Base-by-base conservation (phyloP, 179 eudicot species). In the Actinidia polygama region DNA sequence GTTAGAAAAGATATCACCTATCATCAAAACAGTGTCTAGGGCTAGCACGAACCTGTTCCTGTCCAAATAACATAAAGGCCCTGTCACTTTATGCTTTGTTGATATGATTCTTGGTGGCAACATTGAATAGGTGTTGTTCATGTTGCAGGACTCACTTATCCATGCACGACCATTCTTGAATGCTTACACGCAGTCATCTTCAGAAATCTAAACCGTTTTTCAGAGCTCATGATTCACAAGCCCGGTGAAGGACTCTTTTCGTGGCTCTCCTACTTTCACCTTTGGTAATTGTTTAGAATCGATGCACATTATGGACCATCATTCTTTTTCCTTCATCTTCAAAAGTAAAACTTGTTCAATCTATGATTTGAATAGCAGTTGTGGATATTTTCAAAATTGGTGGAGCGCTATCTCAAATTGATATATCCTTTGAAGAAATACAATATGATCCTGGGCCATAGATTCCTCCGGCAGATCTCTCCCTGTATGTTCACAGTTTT, bases 181-280 rank as follows among this genome's bases (percentile, higher is more conserved):
- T 81, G 79, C 83, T 30, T 30, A 2, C 36, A 30, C 2, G 36
- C 68, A 73, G 19, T 93, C 91, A 1, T 89, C 2, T 30, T 30
- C 1, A 30, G 36, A 30, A 30, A 84, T 85, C 61, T 85, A 16
- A 91, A 77, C 70, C 91, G 94, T 19, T 89, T 93, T 73, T 78
- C 93, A 0, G 91, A 91, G 84, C 81, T 92, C 4, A 24, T 84
- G 54, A 77, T 92, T 51, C 94, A 92, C 70, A 92, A 91, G 82
- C 98, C 98, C 1, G 93, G 91, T 0, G 89, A 92, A 82, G 89
- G 92, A 10, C 77, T 85, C 36, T 30, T 30, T 30, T 30, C 36
- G 36, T 30, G 36, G 36, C 36, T 30, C 36, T 30, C 36, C 36
- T 30, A 30, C 36, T 30, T 30, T 30, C 36, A 30, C 36, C 36